These are phyloP conservation scores for Penicillium verrucosum DNA, from an alignment of 2,329 filamentous ascomycete species.

Conservation along the genomic window DNA sequence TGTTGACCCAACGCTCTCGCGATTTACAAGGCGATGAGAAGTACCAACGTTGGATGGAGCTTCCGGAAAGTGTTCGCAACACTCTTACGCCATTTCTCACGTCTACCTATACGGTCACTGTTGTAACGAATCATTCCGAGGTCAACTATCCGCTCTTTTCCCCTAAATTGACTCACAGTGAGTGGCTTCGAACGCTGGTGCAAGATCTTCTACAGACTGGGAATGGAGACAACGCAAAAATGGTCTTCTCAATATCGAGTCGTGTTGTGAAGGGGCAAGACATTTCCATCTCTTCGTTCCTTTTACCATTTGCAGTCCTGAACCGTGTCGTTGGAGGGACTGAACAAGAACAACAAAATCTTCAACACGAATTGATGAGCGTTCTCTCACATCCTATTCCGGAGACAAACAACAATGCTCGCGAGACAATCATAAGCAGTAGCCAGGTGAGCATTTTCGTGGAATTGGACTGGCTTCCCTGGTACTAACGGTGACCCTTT, in stretches of 20 bases:
- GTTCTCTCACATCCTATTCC: slow-evolving; percentile 67
- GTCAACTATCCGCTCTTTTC: slow-evolving; percentile 76
- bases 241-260: slow-evolving; percentile 77
- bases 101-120: slow-evolving; percentile 74
- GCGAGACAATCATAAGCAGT: slow-evolving; percentile 75
- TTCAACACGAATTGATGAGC: slow-evolving; percentile 69
- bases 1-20: slow-evolving; percentile 50
- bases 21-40: slow-evolving; percentile 57
- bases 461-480: not conserved
- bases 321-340: slow-evolving; percentile 76
- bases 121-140: slow-evolving; percentile 53
- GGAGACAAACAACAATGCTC: slow-evolving; percentile 55
- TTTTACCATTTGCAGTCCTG: slow-evolving; percentile 81
- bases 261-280: slow-evolving; percentile 84
- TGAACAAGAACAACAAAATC: slow-evolving; percentile 59
- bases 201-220: slow-evolving; percentile 77
- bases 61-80: slow-evolving; percentile 75
- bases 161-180: slow-evolving; percentile 64
- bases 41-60: slow-evolving; percentile 70
- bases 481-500: slow-evolving; percentile 5
- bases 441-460: slow-evolving; percentile 65
- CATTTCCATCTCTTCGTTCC: slow-evolving; percentile 77
- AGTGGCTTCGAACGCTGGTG: slow-evolving; percentile 78
- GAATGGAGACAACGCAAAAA: slow-evolving; percentile 68
- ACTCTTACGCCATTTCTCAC: slow-evolving; percentile 83